Base-by-base conservation (phyloP, 495 filamentous ascomycete genomes). In the Penicillium cataractarum region DNA sequence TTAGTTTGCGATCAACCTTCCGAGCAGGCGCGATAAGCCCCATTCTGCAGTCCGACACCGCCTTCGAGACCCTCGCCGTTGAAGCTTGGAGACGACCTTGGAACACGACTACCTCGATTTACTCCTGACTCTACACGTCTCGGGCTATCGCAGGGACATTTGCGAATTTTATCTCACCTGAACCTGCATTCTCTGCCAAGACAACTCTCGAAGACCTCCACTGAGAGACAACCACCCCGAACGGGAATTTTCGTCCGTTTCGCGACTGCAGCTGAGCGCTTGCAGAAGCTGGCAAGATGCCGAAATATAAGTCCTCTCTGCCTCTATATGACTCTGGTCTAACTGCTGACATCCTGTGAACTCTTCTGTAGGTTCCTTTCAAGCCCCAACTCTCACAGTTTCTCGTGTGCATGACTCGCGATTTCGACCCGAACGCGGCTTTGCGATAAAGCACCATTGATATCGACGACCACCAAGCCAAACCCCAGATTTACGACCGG, bases 241-340 rank as follows among this genome's bases (percentile, higher is more conserved):
- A 54, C 58, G 50, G 62, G 64, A 72, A 68, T 66, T 68, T 71
- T 72, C 65, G 57, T 69, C 58, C 61, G 29, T 62, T 60, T 65
- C 60, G 48, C 61, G 46, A 64, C 56, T 57, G 60, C 66, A 64
- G 58, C 60, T 66, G 56, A 62, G 44, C 52, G 62, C 61, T 55
- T 50, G 63, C 64, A 62, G 64, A 62, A 67, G 53, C 52, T 55
- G 60, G 62, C 76, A 88, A 83, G 44, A 92, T 92, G 89, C 89
- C 89, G 48, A 91, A 91, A 90, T 92, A 90, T 91, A 87, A 86
- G 89, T 88, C 33, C 51, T 57, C 66, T 58, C 44, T 59, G 13
- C 15, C 39, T 21, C 33, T 39, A 19, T n/a, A 27, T 19, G 17
- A 7, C 19, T 19, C 42, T 31, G 44, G 40, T 35, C 50, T 61